Percentiles rank a stretch among this genome's conserved stretches.
These are phyloP conservation scores for Sapria himalayana DNA, from an alignment of 345 rosid genomes.

Conservation along the genomic window DNA sequence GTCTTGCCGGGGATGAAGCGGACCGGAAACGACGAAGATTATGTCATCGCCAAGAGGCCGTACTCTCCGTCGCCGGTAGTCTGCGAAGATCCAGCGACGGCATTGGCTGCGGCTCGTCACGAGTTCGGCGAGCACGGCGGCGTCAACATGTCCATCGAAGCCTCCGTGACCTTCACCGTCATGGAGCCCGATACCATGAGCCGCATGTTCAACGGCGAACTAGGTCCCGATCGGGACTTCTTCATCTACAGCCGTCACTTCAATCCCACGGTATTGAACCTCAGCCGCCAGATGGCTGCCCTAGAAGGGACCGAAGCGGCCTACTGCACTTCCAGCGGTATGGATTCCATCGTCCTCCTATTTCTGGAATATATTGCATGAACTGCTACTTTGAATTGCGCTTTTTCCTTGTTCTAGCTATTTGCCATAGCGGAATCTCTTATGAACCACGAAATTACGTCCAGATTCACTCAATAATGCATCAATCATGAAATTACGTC, in stretches of 20 bases:
- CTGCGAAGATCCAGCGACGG: slow-evolving; percentile 58
- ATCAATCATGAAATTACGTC: too few relatives aligned
- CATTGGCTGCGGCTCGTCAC: slow-evolving; percentile 57
- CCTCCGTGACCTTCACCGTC: slow-evolving; percentile 97
- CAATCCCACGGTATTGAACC: slow-evolving; percentile 84
- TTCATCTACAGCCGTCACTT: slow-evolving; percentile 94
- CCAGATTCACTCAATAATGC: too few relatives aligned
- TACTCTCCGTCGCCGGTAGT: slow-evolving; percentile 9
- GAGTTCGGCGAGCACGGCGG: slow-evolving; percentile 98
- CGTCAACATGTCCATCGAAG: slow-evolving; percentile 95
- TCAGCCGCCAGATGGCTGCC: slow-evolving; percentile 94
- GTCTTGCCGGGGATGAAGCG: slow-evolving; percentile 32
- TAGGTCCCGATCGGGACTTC: slow-evolving; percentile 92
- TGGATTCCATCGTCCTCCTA: too few relatives aligned
- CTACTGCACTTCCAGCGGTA: slow-evolving; percentile 95
- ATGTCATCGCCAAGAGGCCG: slow-evolving; percentile 14
- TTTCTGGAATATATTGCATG: too few relatives aligned
- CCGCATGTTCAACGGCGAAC: slow-evolving; percentile 78
- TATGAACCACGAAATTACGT: too few relatives aligned
- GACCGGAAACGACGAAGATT: slow-evolving; percentile 22
- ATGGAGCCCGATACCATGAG: slow-evolving; percentile 95
- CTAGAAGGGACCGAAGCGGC: slow-evolving; percentile 96
- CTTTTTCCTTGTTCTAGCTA: too few relatives aligned
- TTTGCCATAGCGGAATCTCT: too few relatives aligned
- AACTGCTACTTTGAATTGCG: too few relatives aligned